phyloP scores from a whole-genome alignment of 2,329 filamentous ascomycete species.

The Exophiala oligosperma region DNA sequence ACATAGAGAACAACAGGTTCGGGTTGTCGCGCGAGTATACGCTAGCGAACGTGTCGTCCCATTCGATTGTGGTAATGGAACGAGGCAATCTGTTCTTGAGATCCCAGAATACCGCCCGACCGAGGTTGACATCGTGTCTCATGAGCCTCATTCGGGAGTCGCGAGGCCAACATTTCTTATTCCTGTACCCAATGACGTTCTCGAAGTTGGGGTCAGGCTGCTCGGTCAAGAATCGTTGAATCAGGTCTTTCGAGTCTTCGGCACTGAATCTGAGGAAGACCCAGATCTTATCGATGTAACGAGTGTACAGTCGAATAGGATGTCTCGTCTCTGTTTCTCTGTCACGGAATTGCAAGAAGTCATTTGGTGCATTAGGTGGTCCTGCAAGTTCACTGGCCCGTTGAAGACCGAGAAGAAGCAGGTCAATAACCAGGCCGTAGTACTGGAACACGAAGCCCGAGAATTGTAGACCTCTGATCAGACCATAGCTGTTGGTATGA shows the following conservation, averaged over 20 bases:
- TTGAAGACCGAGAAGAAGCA: conserved; percentile 87
- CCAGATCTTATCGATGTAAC: conserved; percentile 98
- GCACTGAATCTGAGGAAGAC: conserved; percentile 92
- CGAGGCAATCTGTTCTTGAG: conserved; percentile 93
- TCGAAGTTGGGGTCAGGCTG: conserved; percentile 99
- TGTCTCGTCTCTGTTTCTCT: conserved; percentile 88
- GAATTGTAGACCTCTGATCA: conserved; percentile 97
- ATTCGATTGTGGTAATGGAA: conserved; percentile 95
- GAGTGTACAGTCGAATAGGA: conserved; percentile 94
- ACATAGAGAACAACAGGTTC: conserved; percentile 96
- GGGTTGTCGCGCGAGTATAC: conserved; percentile 98
- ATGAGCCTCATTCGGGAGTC: conserved; percentile 98
- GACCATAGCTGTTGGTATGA: conserved; percentile 96
- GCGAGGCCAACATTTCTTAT: conserved; percentile 99
- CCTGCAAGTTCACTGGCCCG: conserved; percentile 98
- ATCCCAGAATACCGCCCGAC: conserved; percentile 97
- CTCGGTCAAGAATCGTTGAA: conserved; percentile 96
- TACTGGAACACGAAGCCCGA: conserved; percentile 99
- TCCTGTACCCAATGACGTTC: conserved; percentile 98
- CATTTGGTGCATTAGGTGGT: conserved; percentile 88
- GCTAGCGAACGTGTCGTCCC: conserved; percentile 97
- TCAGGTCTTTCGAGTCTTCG: conserved; percentile 91
- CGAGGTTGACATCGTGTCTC: conserved; percentile 97
- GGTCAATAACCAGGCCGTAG: conserved; percentile 92
- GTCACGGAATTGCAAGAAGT: conserved; percentile 96